A percentile compares a stretch with the other conserved stretches of the same genome.
Evolutionary conservation across 805 yeast genomes (phyloP).

Genomic region (Cyberlindnera galapagoensis): DNA sequence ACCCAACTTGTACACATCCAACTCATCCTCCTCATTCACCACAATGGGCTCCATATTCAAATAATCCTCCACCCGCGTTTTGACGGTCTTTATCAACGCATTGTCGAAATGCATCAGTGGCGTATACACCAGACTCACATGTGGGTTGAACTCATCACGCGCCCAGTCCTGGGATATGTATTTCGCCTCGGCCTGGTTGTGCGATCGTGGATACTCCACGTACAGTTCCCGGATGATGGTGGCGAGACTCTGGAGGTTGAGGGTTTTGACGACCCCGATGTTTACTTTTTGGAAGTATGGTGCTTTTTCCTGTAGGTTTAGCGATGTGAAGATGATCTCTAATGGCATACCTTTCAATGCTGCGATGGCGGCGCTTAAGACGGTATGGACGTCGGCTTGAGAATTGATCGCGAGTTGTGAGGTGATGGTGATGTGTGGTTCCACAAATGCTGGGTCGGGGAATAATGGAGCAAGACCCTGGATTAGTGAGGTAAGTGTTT

Average conservation of each 20-base stretch:
- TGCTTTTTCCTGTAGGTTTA: conserved; percentile 14
- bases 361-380: conserved; percentile 51
- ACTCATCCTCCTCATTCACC: conserved; percentile 13
- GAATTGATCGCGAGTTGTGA: conserved; percentile 47
- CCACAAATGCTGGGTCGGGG: conserved; percentile 61
- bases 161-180: conserved; percentile 53
- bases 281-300: conserved; percentile 21
- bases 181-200: conserved; percentile 27
- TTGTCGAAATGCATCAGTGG: conserved; percentile 58
- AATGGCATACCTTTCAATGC: conserved; percentile 33
- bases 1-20: conserved; percentile 29
- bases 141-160: conserved; percentile 55
- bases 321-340: conserved; percentile 10
- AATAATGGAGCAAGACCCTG: conserved; percentile 65
- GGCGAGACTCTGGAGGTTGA: conserved; percentile 29
- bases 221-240: conserved; percentile 49
- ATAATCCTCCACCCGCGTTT: conserved; percentile 59
- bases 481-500: conserved; percentile 51
- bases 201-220: conserved; percentile 36
- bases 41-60: conserved; percentile 31
- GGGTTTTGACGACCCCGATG: conserved; percentile 15
- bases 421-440: conserved; percentile 74
- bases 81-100: conserved; percentile 57
- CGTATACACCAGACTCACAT: conserved; percentile 65
- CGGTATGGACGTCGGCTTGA: conserved; percentile 50